Percentiles rank a stretch among this genome's conserved stretches.
phyloP scores from a whole-genome alignment of 768 basidiomycete genomes.

The Cyclocybe aegerita region DNA sequence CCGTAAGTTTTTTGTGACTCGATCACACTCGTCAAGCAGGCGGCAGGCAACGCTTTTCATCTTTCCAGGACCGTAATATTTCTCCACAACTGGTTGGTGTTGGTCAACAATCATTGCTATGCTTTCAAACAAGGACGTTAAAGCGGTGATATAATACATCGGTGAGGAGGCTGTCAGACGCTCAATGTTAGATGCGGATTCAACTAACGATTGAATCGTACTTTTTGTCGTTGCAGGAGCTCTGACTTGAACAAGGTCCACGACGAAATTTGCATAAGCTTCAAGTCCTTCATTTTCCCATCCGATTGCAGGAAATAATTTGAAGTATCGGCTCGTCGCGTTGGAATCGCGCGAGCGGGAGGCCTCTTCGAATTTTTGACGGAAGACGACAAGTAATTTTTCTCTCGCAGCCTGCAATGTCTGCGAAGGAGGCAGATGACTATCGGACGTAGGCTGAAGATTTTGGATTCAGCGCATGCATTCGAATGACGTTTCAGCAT shows the following conservation, averaged over 20 bases:
- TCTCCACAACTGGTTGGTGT: constrained; percentile 96
- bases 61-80: constrained; percentile 90
- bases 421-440: constrained; percentile 82
- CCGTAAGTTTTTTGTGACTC: constrained; percentile 71
- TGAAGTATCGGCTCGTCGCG: constrained; percentile 92
- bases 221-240: constrained; percentile 82
- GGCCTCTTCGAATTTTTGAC: constrained; percentile 78
- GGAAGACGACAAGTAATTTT: constrained; percentile 75
- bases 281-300: constrained; percentile 92
- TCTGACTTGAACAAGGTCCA: constrained; percentile 81
- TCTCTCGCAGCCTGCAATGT: constrained; percentile 76
- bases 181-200: constrained; percentile 7
- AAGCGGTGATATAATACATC: constrained; percentile 83
- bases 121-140: constrained; percentile 92
- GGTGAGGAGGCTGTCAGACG: constrained; percentile 77
- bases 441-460: constrained; percentile 83
- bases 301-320: constrained; percentile 93
- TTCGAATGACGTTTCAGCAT: neutral
- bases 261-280: constrained; percentile 91
- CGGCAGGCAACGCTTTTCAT: constrained; percentile 79
- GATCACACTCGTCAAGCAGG: constrained; percentile 84
- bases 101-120: constrained; percentile 97
- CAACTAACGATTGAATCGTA: constrained; percentile 26
- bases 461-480: constrained; percentile 8
- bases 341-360: constrained; percentile 80